Evolutionary conservation across 495 filamentous ascomycete species (phyloP), one percentile per base, ranked within the genome.

Genomic region (Penicillium soppii): DNA sequence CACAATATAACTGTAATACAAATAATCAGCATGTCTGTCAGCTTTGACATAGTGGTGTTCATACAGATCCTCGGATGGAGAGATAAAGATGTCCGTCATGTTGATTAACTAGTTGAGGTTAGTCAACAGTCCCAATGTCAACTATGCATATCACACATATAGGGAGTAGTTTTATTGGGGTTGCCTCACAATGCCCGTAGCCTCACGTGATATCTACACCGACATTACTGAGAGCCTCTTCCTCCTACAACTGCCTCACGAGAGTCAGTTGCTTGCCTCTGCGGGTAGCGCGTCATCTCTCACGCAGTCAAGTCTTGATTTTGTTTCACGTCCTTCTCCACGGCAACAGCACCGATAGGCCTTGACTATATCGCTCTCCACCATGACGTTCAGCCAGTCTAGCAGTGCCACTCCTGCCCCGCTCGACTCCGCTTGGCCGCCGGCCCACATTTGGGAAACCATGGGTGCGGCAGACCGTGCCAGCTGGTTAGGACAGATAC

Each of bases 51-150:
- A 8, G n/a, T n/a, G 2, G 38, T 51, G 41, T 65, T 25, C 84
- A 37, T 80, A 95, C 89, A 96, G 90, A 64, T 96, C 91, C 72
- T 96, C 91, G 36, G 95, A 80, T 13, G 91, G 91, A 5, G 91
- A 96, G 66, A 96, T 95, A 76, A 95, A 96, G 75, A 96, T 95
- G 67, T 96, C 91, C 72, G 87, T 94, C 53, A 96, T 79, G 55
- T 88, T 91, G 61, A 96, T 95, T 62, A 96, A 84, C 90, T 95
- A 55, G 56, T 47, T 56, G 32, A 39, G 8, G 19, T 43, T 33
- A 35, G 27, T 5, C n/a, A 16, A 22, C 17, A 21, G 16, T 4
- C 15, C 1, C 4, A 16, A 15, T 17, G n/a, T n/a, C n/a, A n/a
- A n/a, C n/a, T n/a, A n/a, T n/a, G n/a, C n/a, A n/a, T n/a, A n/a